phyloP scores from a whole-genome alignment of 345 rosid species.

The Kernera saxatilis region DNA sequence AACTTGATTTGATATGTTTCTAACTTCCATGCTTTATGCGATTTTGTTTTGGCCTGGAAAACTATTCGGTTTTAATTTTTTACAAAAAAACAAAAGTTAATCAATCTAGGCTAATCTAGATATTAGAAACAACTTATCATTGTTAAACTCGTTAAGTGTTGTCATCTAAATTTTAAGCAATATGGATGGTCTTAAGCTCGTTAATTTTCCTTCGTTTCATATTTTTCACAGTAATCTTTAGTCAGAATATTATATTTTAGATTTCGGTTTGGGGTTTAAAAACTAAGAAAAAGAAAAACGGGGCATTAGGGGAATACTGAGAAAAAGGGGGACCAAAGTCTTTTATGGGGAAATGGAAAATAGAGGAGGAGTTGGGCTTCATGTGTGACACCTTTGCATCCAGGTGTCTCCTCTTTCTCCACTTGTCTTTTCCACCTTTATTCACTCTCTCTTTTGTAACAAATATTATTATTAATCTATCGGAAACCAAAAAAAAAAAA shows the following conservation, averaged over 20 bases:
- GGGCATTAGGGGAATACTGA: neutral
- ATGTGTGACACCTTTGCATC: slow-evolving; percentile 31
- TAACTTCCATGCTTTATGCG: neutral
- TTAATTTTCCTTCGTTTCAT: neutral
- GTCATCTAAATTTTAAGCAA: neutral
- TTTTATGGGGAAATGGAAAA: neutral
- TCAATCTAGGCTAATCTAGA: neutral
- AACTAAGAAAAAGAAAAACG: neutral
- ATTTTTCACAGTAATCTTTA: neutral
- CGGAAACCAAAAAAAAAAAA: too few relatives aligned
- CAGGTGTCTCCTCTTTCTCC: slow-evolving; percentile 8
- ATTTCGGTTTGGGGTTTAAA: neutral
- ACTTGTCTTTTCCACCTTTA: slow-evolving; percentile 15
- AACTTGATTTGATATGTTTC: neutral
- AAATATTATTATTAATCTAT: too few relatives aligned
- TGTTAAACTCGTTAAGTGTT: neutral
- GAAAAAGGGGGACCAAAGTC: neutral
- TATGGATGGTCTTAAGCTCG: neutral
- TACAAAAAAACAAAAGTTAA: neutral
- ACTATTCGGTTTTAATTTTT: neutral
- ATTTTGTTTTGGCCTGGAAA: neutral
- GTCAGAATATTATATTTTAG: neutral
- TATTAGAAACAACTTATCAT: neutral
- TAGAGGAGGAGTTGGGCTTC: neutral
- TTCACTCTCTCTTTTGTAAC: neutral